Conservation (phyloP, 1,284 basidiomycete species). For the Trichosporon sp. region DNA sequence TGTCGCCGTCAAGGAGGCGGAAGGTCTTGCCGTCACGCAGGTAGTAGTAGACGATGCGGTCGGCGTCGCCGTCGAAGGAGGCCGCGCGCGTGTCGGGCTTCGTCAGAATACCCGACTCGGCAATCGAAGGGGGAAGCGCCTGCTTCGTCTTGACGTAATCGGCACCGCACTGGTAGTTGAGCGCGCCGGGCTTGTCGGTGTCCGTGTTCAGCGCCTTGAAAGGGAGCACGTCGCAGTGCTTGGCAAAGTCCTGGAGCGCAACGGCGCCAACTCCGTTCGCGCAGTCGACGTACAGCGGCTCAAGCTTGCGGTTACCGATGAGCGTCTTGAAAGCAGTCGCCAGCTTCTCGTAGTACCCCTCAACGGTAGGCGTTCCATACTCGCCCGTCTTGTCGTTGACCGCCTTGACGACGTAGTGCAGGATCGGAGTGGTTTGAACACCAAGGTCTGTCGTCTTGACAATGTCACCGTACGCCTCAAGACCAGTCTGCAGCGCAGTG, state of each 20-base stretch:
- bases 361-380: slow-evolving; percentile 80
- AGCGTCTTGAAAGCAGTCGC: slow-evolving; percentile 83
- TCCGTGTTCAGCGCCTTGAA: slow-evolving; percentile 67
- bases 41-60: slow-evolving; percentile 91
- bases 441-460: slow-evolving; percentile 61
- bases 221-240: slow-evolving; percentile 55
- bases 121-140: slow-evolving; percentile 66
- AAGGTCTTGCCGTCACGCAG: slow-evolving; percentile 72
- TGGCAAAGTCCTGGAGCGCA: slow-evolving; percentile 65
- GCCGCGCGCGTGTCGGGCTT: slow-evolving; percentile 77
- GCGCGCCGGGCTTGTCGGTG: slow-evolving; percentile 67
- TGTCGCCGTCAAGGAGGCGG: slow-evolving; percentile 95
- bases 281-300: slow-evolving; percentile 78
- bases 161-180: slow-evolving; percentile 89
- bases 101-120: slow-evolving; percentile 60
- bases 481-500: slow-evolving; percentile 77
- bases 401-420: slow-evolving; percentile 92
- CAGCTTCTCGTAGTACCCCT: slow-evolving; percentile 87
- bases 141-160: slow-evolving; percentile 97
- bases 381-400: slow-evolving; percentile 70
- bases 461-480: slow-evolving; percentile 64
- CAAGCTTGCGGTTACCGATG: slow-evolving; percentile 64
- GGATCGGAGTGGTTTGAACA: slow-evolving; percentile 88
- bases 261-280: slow-evolving; percentile 94
- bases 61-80: slow-evolving; percentile 96